A percentile compares a stretch with the other conserved stretches of the same genome.
phyloP scores from a whole-genome alignment of 2,329 filamentous ascomycete genomes.

The Claviceps sp. region DNA sequence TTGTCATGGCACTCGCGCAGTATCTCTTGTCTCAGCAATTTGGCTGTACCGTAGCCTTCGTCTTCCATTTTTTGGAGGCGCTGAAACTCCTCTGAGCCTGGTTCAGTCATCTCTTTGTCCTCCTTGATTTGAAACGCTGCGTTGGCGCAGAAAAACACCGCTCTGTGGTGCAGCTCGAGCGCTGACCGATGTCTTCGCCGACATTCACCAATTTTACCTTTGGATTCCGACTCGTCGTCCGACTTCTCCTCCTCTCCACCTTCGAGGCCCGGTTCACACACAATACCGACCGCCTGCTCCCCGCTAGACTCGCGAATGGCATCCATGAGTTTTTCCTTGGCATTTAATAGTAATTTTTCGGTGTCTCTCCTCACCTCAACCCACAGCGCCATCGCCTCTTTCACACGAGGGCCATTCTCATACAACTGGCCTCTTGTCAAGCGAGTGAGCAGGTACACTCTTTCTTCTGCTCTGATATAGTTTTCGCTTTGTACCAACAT shows the following conservation, averaged over 20 bases:
- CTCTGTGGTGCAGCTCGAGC: slow-evolving; percentile 69
- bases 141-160: slow-evolving; percentile 74
- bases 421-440: slow-evolving; percentile 64
- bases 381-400: slow-evolving; percentile 61
- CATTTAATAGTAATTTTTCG: slow-evolving; percentile 43
- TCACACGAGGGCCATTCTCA: slow-evolving; percentile 57
- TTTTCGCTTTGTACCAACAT: slow-evolving; percentile 83
- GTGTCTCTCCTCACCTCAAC: slow-evolving; percentile 38
- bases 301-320: slow-evolving; percentile 27
- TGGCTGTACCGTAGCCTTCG: slow-evolving; percentile 64
- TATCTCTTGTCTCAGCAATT: slow-evolving; percentile 64
- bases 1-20: slow-evolving; percentile 38
- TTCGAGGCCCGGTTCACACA: slow-evolving; percentile 1
- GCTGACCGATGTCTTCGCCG: slow-evolving; percentile 55
- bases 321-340: slow-evolving; percentile 44
- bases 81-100: slow-evolving; percentile 54
- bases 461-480: slow-evolving; percentile 52
- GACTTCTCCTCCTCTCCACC: slow-evolving; percentile 6
- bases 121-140: slow-evolving; percentile 73
- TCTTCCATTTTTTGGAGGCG: slow-evolving; percentile 57
- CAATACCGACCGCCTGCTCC: slow-evolving; percentile 3
- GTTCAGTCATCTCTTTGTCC: slow-evolving; percentile 47
- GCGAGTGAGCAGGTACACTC: slow-evolving; percentile 47
- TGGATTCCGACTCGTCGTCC: slow-evolving; percentile 20
- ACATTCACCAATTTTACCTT: slow-evolving; percentile 38